phyloP scores from a whole-genome alignment of 495 filamentous ascomycete genomes.

The Durotheca rogersii region DNA sequence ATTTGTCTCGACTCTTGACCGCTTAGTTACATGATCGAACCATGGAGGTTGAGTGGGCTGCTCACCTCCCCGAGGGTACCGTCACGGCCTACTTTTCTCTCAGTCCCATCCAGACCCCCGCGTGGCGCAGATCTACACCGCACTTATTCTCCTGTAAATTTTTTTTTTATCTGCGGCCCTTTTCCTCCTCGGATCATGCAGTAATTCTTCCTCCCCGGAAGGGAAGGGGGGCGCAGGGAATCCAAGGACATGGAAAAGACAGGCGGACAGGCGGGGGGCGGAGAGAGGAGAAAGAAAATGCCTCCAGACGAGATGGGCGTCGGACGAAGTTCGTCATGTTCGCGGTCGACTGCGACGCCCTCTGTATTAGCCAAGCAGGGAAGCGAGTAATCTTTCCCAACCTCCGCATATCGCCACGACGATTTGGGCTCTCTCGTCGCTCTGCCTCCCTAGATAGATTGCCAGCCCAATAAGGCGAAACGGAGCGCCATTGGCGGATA shows the following conservation, averaged over 20 bases:
- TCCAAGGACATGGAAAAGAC: constrained; percentile 9
- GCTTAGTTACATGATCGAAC: constrained; percentile 33
- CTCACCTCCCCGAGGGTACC: constrained; percentile 25
- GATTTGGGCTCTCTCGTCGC: constrained; percentile 11
- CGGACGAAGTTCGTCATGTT: constrained; percentile 33
- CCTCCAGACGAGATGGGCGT: constrained; percentile 23
- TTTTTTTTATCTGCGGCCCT: constrained; percentile 26
- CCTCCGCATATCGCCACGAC: constrained; percentile 34
- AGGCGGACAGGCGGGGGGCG: constrained; percentile 13
- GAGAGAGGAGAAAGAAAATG: constrained; percentile 5
- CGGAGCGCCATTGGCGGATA: constrained; percentile 12
- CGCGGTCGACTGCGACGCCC: constrained; percentile 22
- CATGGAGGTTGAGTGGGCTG: constrained; percentile 17
- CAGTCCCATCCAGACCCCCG: background rate
- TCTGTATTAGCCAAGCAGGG: constrained; percentile 29
- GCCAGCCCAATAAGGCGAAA: constrained; percentile 12
- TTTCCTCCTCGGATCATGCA: constrained; percentile 12
- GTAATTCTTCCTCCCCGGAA: constrained; percentile 9
- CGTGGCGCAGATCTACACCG: constrained; percentile 33
- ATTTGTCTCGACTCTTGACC: too few relatives aligned
- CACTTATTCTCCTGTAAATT: constrained; percentile 19
- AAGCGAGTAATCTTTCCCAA: constrained; percentile 27
- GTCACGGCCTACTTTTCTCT: constrained; percentile 20
- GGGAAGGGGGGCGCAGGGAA: constrained; percentile 7
- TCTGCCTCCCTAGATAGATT: constrained; percentile 24